Percentiles rank a stretch among this genome's conserved stretches.
These are phyloP conservation scores for Quercus agrifolia DNA, from an alignment of 306 rosid genomes.

Conservation along the genomic window DNA sequence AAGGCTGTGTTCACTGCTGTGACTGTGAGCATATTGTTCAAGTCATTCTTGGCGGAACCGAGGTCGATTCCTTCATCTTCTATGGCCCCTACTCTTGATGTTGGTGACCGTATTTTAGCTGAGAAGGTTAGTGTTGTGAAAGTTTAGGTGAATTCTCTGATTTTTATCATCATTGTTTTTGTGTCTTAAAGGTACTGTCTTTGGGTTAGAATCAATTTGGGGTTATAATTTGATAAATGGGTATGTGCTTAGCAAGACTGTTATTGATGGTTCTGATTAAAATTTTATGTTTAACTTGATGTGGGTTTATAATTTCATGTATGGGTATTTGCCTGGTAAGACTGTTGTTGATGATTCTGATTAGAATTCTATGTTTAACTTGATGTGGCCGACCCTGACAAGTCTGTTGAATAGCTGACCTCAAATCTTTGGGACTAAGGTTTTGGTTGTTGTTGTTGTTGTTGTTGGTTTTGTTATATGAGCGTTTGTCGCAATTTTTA, in stretches of 20 bases:
- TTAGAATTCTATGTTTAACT: no score
- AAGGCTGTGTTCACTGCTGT: slow-evolving; percentile 77
- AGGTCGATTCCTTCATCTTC: slow-evolving; percentile 90
- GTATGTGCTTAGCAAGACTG: neutral
- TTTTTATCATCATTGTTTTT: neutral
- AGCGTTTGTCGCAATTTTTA: no score
- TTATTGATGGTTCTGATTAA: no score
- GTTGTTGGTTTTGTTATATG: no score
- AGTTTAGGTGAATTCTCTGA: neutral
- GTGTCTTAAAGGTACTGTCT: neutral
- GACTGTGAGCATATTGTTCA: slow-evolving; percentile 67
- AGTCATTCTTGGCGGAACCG: slow-evolving; percentile 86
- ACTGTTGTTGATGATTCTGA: no score
- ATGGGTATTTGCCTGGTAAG: neutral
- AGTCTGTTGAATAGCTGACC: no score
- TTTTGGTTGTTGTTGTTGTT: no score
- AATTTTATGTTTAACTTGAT: no score
- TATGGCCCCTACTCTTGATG: slow-evolving; percentile 86
- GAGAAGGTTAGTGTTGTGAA: slow-evolving; percentile 66
- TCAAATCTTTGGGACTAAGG: no score
- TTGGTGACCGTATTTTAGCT: slow-evolving; percentile 87
- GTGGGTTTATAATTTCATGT: neutral
- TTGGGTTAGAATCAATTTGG: neutral
- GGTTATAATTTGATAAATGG: neutral
- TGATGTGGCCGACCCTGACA: no score